Conservation (phyloP, 192 early-diverging fungal genomes). For the Coemansia sp. region DNA sequence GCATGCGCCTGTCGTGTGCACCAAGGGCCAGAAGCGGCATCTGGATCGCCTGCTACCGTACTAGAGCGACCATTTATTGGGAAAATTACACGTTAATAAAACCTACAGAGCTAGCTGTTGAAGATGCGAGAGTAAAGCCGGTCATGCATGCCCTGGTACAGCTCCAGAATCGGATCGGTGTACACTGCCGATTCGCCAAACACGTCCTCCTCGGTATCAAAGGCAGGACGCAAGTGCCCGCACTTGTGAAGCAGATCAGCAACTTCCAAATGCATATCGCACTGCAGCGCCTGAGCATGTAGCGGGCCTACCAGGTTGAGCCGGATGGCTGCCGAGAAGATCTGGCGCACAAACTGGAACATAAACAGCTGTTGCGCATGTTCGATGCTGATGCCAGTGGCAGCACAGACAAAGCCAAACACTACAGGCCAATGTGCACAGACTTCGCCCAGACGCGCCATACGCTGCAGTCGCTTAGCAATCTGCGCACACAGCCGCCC, state of each 20-base stretch:
- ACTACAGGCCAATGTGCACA: constrained; percentile 77
- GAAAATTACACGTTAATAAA: too few species aligned
- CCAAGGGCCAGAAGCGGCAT: constrained; percentile 43
- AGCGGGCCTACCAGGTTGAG: constrained; percentile 89
- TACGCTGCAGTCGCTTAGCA: constrained; percentile 50
- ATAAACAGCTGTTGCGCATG: constrained; percentile 73
- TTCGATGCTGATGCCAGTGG: constrained; percentile 44
- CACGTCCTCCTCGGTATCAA: constrained; percentile 24
- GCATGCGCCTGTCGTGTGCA: constrained; percentile 46
- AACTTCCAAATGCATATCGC: constrained; percentile 57
- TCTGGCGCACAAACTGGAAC: constrained; percentile 82
- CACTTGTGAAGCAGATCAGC: constrained; percentile 55
- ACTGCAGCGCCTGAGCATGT: constrained; percentile 73
- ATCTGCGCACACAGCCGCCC: constrained; percentile 21
- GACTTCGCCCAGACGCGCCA: constrained; percentile 43
- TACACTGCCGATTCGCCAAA: constrained; percentile 52
- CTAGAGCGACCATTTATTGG: constrained; percentile 1
- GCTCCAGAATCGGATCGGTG: constrained; percentile 69
- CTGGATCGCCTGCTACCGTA: constrained; percentile 47
- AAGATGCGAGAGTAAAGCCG: constrained; percentile 74
- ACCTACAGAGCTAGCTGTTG: constrained; percentile 58
- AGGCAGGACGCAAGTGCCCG: constrained; percentile 41
- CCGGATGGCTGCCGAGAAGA: constrained; percentile 83
- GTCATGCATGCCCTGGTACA: constrained; percentile 76
- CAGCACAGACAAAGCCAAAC: constrained; percentile 70